Evolutionary conservation across 202 grass and related monocot species (phyloP).

Genomic region (Dendrocalamus latiflorus): DNA sequence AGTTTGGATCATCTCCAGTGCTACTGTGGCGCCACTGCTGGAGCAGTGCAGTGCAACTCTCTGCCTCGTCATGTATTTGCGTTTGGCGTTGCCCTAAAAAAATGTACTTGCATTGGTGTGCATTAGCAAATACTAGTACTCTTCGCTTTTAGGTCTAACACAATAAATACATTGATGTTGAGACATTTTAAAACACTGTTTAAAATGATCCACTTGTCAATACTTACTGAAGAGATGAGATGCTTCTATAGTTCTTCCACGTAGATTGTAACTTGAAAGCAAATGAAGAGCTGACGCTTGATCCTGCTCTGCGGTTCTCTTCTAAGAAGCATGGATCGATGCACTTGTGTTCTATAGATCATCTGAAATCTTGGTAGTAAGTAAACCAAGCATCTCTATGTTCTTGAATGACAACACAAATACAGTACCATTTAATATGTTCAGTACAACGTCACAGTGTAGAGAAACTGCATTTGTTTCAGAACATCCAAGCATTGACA

Average conservation of each 20-base stretch:
- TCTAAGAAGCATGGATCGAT: not conserved
- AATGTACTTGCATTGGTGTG: not conserved
- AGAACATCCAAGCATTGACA: not conserved
- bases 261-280: not conserved
- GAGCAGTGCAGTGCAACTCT: not conserved
- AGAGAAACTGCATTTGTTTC: not conserved
- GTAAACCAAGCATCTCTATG: not conserved
- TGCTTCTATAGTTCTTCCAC: not conserved
- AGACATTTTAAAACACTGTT: not conserved
- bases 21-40: no score
- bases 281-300: not conserved
- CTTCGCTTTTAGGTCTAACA: not conserved
- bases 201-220: not conserved
- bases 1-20: no score
- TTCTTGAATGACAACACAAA: not conserved
- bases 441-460: not conserved
- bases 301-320: not conserved
- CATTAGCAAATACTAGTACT: not conserved
- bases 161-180: not conserved
- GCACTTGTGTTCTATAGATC: not conserved
- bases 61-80: not conserved
- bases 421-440: not conserved
- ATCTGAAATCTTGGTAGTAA: not conserved
- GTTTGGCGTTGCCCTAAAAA: not conserved
- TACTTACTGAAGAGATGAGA: not conserved